Percentiles rank a stretch among this genome's conserved stretches.
Conservation (phyloP, 2,329 filamentous ascomycete species). For the Ophiostoma sp. region DNA sequence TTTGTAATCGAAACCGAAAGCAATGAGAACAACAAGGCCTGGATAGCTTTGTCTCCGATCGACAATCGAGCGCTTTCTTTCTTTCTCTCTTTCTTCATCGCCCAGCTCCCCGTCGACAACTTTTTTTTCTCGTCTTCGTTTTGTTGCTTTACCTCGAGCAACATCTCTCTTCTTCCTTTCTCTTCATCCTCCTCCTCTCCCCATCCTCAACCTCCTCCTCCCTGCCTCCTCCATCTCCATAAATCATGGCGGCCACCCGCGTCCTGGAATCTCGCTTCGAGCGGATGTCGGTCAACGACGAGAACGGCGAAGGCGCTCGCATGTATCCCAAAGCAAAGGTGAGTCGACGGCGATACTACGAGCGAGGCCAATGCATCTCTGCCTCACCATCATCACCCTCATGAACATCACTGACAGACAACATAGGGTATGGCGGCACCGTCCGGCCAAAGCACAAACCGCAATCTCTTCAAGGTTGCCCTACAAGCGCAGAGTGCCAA, state of each 20-base stretch:
- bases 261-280: conserved; percentile 85
- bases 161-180: not conserved
- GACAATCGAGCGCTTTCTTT: not conserved
- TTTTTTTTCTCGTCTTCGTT: not conserved
- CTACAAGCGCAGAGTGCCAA: conserved; percentile 75
- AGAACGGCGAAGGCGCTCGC: conserved; percentile 67
- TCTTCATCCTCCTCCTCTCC: not conserved
- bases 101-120: not conserved
- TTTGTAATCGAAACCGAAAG: not conserved
- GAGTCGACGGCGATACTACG: conserved; percentile 30
- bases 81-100: conserved; percentile 1
- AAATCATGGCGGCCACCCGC: conserved; percentile 64
- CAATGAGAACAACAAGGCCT: not conserved
- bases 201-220: not conserved
- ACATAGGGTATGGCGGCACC: conserved; percentile 39
- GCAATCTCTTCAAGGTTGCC: conserved; percentile 80
- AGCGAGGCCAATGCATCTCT: not conserved
- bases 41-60: not conserved
- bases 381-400: not conserved
- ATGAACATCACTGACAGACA: not conserved
- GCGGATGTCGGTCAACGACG: conserved; percentile 84
- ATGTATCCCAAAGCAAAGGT: conserved; percentile 77
- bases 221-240: conserved; percentile 12
- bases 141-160: not conserved
- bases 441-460: conserved; percentile 55